Evolutionary conservation across 179 eudicot genomes (phyloP), one percentile per base, ranked within the genome.

Genomic region (Drosera spatulata): DNA sequence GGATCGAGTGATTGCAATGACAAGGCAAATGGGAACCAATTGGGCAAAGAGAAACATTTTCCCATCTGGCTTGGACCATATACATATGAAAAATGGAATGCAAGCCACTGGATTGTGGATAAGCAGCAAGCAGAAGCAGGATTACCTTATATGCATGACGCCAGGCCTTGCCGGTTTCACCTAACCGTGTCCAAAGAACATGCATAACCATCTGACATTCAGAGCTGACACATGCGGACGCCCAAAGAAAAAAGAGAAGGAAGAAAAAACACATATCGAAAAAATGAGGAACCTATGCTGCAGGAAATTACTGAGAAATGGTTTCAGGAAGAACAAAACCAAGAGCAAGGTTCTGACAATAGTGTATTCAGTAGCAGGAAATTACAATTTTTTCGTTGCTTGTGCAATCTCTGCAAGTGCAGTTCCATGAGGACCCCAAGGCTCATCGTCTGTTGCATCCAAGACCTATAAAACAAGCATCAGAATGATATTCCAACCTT

Each of bases 401-500:
- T 80, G 89, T 58, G 98, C 98, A 60, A 91, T 91, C 74, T 91
- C 98, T 61, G 96, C 85, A 65, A 91, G 76, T 59, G 82, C 95
- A 60, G 91, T 88, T 72, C 98, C 98, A 76, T 91, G 98, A 74
- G 96, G 96, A 75, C 98, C 98, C 98, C 98, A 91, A 54, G 98
- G 95, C 68, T 85, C 96, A 70, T 86, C 85, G 71, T 88, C 95
- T 13, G 98, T 91, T 62, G 98, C 98, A 84, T 91, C 96, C 78
- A 91, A 60, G 41, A 91, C 98, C 98, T 88, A 67, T 45, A 14
- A 50, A 15, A 60, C 33, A 67, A 61, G 63, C 67, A 52, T 54
- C 55, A 47, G 1, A 39, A 51, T 72, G 56, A 69, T 59, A 11
- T 42, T 13, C 10, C 42, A 55, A 59, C 9, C 5, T 42, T 50